These are phyloP conservation scores for Cystobasidium sp. DNA, from an alignment of 1,284 basidiomycete genomes.

Conservation along the genomic window DNA sequence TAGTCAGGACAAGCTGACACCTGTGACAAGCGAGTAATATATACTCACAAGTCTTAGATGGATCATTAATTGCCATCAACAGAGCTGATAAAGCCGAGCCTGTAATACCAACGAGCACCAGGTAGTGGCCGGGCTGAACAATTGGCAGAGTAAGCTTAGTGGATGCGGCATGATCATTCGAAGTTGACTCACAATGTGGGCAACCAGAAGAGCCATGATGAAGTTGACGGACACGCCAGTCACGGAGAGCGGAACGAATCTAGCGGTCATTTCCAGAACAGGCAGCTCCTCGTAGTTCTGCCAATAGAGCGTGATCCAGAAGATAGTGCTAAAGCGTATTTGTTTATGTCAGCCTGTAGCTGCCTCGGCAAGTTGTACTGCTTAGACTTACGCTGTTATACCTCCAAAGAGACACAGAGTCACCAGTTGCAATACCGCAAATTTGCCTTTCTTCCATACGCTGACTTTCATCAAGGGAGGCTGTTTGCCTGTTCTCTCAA, in stretches of 20 bases:
- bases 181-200: background rate
- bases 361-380: slow-evolving; percentile 12
- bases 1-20: background rate
- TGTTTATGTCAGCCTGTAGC: background rate
- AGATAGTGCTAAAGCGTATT: background rate
- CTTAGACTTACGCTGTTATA: slow-evolving; percentile 60
- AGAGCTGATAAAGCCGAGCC: slow-evolving; percentile 67
- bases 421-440: slow-evolving; percentile 69
- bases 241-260: slow-evolving; percentile 72
- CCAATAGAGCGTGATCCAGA: slow-evolving; percentile 33
- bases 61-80: slow-evolving; percentile 74
- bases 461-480: slow-evolving; percentile 73
- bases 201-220: slow-evolving; percentile 46
- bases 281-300: slow-evolving; percentile 56
- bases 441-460: slow-evolving; percentile 70
- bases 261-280: slow-evolving; percentile 72
- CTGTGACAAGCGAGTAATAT: background rate
- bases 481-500: slow-evolving; percentile 55
- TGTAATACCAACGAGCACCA: slow-evolving; percentile 55
- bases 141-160: background rate
- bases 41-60: slow-evolving; percentile 22
- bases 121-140: slow-evolving; percentile 51
- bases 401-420: slow-evolving; percentile 72
- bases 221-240: slow-evolving; percentile 55
- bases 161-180: too few species aligned